Percentiles rank a stretch among this genome's conserved stretches.
These are phyloP conservation scores for Pichia nakasei DNA, from an alignment of 805 yeast species.

Conservation along the genomic window DNA sequence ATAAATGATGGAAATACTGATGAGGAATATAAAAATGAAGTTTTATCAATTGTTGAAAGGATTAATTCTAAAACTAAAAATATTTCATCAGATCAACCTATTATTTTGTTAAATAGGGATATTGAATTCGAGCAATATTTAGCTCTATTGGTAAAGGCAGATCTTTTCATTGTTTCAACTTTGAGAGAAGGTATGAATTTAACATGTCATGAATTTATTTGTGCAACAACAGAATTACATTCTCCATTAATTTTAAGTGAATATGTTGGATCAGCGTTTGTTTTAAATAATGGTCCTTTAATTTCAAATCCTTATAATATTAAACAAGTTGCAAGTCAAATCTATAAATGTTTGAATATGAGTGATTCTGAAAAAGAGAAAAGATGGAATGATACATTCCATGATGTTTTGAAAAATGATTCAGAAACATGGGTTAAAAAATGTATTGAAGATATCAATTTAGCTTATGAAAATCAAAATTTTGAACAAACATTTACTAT, in stretches of 20 bases:
- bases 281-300: constrained; percentile 61
- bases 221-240: constrained; percentile 58
- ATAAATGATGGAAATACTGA: constrained; percentile 46
- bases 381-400: constrained; percentile 55
- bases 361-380: constrained; percentile 41
- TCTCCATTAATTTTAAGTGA: constrained; percentile 85
- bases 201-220: constrained; percentile 90
- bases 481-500: constrained; percentile 16
- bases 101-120: constrained; percentile 80
- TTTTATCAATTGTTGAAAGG: constrained; percentile 70
- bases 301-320: constrained; percentile 90
- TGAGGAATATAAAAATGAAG: constrained; percentile 60
- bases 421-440: constrained; percentile 65
- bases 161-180: constrained; percentile 77
- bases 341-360: constrained; percentile 61
- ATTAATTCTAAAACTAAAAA: constrained; percentile 72
- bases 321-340: constrained; percentile 52
- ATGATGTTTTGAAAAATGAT: constrained; percentile 57
- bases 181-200: constrained; percentile 95
- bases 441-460: constrained; percentile 44
- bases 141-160: constrained; percentile 81
- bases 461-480: constrained; percentile 37
- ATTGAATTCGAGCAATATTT: constrained; percentile 83
- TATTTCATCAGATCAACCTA: constrained; percentile 72
- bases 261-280: constrained; percentile 88